Percentiles rank a stretch among this genome's conserved stretches.
Evolutionary conservation across 352 stramenopile genomes (phyloP).

Genomic region (Phytophthora fragariae): DNA sequence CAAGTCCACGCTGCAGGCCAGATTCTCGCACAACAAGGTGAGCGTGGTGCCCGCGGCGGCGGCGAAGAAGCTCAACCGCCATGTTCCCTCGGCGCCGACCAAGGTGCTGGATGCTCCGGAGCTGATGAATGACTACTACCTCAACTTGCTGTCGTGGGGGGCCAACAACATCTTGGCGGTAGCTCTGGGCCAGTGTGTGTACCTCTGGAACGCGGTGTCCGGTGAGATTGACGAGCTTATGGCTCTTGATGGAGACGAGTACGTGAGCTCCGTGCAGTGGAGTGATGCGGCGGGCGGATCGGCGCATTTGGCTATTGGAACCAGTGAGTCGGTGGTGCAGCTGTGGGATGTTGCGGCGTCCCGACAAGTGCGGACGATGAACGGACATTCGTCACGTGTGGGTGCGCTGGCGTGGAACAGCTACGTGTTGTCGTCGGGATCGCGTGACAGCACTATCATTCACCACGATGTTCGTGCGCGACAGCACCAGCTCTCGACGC

Average conservation of each 20-base stretch:
- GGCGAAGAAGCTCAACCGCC: constrained; percentile 91
- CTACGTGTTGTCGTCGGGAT: constrained; percentile 93
- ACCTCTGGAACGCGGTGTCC: constrained; percentile 98
- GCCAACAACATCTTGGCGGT: constrained; percentile 97
- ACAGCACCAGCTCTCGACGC: constrained; percentile 89
- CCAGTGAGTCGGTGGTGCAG: constrained; percentile 94
- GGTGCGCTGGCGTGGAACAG: constrained; percentile 97
- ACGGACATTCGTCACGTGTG: constrained; percentile 95
- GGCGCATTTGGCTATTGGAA: constrained; percentile 95
- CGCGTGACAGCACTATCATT: constrained; percentile 95
- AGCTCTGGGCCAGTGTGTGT: constrained; percentile 97
- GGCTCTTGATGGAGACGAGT: constrained; percentile 90
- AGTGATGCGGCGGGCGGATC: constrained; percentile 85
- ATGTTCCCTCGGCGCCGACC: constrained; percentile 97
- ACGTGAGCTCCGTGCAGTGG: constrained; percentile 98
- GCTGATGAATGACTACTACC: constrained; percentile 99
- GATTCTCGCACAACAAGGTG: constrained; percentile 97
- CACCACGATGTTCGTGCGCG: constrained; percentile 76
- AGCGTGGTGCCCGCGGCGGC: constrained; percentile 66
- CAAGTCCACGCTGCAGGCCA: constrained; percentile 93
- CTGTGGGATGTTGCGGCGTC: constrained; percentile 96
- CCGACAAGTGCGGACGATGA: constrained; percentile 92
- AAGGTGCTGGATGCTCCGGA: constrained; percentile 98
- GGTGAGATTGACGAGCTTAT: constrained; percentile 97
- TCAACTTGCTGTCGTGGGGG: constrained; percentile 99